These are phyloP conservation scores for Cyclotella cryptica DNA, from an alignment of 108 stramenopile genomes.

Conservation along the genomic window DNA sequence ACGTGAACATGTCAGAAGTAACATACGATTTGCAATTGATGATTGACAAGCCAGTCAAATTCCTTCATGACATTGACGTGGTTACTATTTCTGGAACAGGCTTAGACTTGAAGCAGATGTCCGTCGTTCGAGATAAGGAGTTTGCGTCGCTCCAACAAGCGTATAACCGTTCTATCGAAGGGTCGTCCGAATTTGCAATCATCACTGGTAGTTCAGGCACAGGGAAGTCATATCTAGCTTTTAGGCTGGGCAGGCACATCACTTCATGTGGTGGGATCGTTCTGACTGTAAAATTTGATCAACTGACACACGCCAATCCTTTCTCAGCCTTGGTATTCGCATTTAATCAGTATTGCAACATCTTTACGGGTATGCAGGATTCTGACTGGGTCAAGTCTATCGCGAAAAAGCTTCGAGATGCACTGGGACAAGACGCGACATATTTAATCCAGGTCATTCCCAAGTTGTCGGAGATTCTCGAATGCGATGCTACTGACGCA, in stretches of 20 bases:
- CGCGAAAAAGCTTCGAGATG: conserved; percentile 1
- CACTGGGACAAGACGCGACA: neutral
- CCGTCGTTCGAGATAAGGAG: conserved; percentile 1
- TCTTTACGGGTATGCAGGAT: neutral
- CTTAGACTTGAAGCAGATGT: neutral
- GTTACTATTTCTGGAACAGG: neutral
- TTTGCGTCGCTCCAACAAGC: conserved; percentile 5
- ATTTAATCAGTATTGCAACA: conserved; percentile 29
- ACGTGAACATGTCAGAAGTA: too few relatives aligned
- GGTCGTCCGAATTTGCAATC: too few relatives aligned
- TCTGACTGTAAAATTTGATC: conserved; percentile 31
- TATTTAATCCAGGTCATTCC: too few relatives aligned
- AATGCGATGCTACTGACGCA: neutral
- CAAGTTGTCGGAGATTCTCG: too few relatives aligned
- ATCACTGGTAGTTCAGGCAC: too few relatives aligned
- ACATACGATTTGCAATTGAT: too few relatives aligned
- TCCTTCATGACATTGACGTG: neutral
- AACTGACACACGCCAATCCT: conserved; percentile 32
- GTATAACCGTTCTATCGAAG: conserved; percentile 14
- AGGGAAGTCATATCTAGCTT: conserved; percentile 29
- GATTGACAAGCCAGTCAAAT: too few relatives aligned
- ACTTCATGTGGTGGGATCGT: conserved; percentile 19
- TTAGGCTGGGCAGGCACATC: conserved; percentile 6
- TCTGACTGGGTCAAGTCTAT: neutral
- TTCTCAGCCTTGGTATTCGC: conserved; percentile 36